Evolutionary conservation across 2,329 filamentous ascomycete species (phyloP), one percentile per base, ranked within the genome.

Genomic region (Alternaria triticimaculans): DNA sequence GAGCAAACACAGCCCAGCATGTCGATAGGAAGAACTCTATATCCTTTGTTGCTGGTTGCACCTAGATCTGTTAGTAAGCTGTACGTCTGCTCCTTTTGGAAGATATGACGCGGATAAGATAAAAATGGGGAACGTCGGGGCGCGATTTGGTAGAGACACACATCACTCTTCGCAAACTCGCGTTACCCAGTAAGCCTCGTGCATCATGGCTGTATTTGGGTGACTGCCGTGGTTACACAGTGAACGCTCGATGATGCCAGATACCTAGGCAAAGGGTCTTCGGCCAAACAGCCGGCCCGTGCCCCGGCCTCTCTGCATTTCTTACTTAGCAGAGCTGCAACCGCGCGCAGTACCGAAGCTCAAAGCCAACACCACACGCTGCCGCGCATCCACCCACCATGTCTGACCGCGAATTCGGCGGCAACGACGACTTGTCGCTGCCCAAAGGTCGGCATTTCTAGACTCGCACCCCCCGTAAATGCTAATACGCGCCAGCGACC

Each of bases 401-500:
- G 80, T 80, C 78, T 62, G 80, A 81, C 63, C 79, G 80, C 72
- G 80, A 81, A 73, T 80, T 81, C 71, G 78, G 79, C 67, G 79
- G 79, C 71, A 81, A 80, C 72, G 80, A 82, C 65, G 80, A 82
- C 61, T 63, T 82, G 65, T 81, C 80, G 62, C 67, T 82, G 63
- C 80, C 80, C 56, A 82, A 82, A 68, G 79, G 79, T 79, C 71
- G 56, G 72, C 61, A 55, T 25, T 18, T 53, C 28, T 30, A 48
- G 10, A 23, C 21, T 53, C 21, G n/a, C 6, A 10, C 15, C 37
- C 43, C 23, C 18, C 20, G 21, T 46, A 26, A 50, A 55, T 28
- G 53, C 62, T 75, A 72, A 67, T 72, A 50, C 51, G 55, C 37
- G 50, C 65, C 74, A 89, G 89, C 89, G 49, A 91, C 89, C 51